A percentile compares a stretch with the other conserved stretches of the same genome.
Evolutionary conservation across 352 stramenopile species (phyloP).

Genomic region (Phytophthora foliorum): DNA sequence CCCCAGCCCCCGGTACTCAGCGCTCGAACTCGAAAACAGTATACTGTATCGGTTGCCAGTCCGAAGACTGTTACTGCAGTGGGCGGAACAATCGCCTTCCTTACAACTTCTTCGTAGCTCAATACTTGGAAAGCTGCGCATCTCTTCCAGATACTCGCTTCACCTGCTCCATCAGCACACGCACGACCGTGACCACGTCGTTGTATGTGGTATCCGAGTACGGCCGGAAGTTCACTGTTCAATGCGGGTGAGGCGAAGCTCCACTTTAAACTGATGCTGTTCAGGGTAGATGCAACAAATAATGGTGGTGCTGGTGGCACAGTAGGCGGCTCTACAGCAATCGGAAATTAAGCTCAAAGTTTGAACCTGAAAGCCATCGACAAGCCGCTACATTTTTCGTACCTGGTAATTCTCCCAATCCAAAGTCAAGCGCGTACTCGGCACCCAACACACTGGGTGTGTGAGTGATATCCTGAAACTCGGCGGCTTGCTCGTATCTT

Average conservation of each 20-base stretch:
- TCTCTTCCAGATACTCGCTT: constrained; percentile 54
- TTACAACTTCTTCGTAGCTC: constrained; percentile 56
- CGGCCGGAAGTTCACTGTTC: constrained; percentile 41
- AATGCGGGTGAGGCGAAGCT: constrained; percentile 14
- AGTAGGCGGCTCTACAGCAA: constrained; percentile 40
- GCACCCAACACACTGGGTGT: constrained; percentile 49
- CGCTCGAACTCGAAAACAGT: constrained; percentile 72
- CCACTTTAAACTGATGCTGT: constrained; percentile 65
- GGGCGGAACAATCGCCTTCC: constrained; percentile 35
- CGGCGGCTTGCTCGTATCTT: constrained; percentile 61
- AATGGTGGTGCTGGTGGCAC: constrained; percentile 40
- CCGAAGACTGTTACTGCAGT: constrained; percentile 48
- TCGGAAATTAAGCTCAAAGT: neutral
- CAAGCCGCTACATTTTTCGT: neutral
- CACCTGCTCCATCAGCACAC: constrained; percentile 30
- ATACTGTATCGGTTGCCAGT: constrained; percentile 52
- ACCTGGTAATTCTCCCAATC: constrained; percentile 53
- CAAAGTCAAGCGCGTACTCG: constrained; percentile 48
- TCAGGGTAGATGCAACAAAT: constrained; percentile 48
- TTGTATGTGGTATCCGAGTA: constrained; percentile 78
- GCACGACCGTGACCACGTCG: constrained; percentile 57
- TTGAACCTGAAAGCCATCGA: neutral
- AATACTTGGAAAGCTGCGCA: constrained; percentile 64
- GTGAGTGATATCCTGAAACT: constrained; percentile 71
- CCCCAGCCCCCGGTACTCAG: constrained; percentile 72